A percentile compares a stretch with the other conserved stretches of the same genome.
Conservation (phyloP, 441 rosid genomes). For the Arabidopsis hybrid region DNA sequence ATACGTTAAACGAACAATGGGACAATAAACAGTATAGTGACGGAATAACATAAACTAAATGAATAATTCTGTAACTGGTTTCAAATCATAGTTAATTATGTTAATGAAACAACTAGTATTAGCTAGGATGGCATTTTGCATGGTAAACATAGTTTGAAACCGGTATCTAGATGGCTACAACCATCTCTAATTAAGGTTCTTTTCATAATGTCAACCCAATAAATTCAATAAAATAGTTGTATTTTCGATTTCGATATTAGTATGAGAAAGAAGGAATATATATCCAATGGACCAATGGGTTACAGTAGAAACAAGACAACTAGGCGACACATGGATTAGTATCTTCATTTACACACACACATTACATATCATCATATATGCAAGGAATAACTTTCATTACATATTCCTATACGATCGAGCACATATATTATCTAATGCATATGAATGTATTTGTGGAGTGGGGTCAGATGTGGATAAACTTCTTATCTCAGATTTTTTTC, state of each 20-base stretch:
- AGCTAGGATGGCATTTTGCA: neutral
- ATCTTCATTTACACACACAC: constrained; percentile 36
- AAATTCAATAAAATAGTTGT: neutral
- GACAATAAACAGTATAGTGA: too few species aligned
- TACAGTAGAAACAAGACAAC: constrained; percentile 14
- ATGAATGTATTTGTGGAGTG: constrained; percentile 18
- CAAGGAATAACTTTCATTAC: constrained; percentile 13
- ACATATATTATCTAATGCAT: constrained; percentile 6
- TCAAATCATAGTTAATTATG: too few species aligned
- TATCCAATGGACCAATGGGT: constrained; percentile 1
- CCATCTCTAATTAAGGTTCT: neutral
- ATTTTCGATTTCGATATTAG: neutral
- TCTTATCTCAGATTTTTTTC: constrained; percentile 42
- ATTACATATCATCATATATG: constrained; percentile 22
- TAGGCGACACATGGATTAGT: constrained; percentile 41
- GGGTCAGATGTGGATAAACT: constrained; percentile 42
- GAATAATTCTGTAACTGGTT: too few species aligned
- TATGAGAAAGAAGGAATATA: neutral
- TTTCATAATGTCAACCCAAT: constrained; percentile 30
- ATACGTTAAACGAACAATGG: too few species aligned
- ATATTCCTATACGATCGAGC: constrained; percentile 5
- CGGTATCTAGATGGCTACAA: constrained; percentile 1
- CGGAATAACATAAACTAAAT: too few species aligned
- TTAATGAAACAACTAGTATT: neutral
- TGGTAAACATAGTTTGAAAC: neutral